Evolutionary conservation across 306 rosid species (phyloP), one percentile per base, ranked within the genome.

Genomic region (Glycine latifolia): DNA sequence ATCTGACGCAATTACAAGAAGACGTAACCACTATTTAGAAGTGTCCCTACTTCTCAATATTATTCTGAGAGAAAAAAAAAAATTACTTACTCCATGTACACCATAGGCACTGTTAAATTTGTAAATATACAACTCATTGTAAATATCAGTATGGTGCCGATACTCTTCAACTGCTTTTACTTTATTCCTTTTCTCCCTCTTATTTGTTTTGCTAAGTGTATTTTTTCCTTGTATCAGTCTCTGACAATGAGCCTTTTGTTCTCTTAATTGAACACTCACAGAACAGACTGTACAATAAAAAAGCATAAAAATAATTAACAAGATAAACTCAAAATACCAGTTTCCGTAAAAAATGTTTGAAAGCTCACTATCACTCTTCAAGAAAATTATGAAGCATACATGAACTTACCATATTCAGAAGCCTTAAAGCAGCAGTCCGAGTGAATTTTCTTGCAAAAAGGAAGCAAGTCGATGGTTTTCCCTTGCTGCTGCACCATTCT

Each of bases 401-500:
- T 26, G 31, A 26, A 26, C 31, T 26, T 26, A 96, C 99, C 85
- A 87, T 83, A 79, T 93, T 94, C 66, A 93, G 90, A 88, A 96
- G 98, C 88, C 98, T 86, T 63, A 92, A 80, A 71, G 97, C 99
- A 41, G 99, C 98, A 11, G 99, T 94, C 14, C 98, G 87, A 20
- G 97, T 96, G 83, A 96, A 96, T 78, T 96, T 96, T 81, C 98
- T 84, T 0, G 98, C 98, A 26, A 96, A 96, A 86, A 96, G 98
- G 83, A 96, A 96, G 84, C 99, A 96, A 4, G 86, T 80, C 17
- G 98, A 90, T n/a, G 98, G 94, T 76, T 91, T 93, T 8, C 92
- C 97, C 88, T 89, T 89, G 85, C 97, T 93, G 73, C 85, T 87
- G 86, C 98, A 96, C 99, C 98, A 96, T 85, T 96, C 99, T 87